Percentiles rank a stretch among this genome's conserved stretches.
Conservation (phyloP, 495 filamentous ascomycete genomes). For the Penicillium maclennaniae region DNA sequence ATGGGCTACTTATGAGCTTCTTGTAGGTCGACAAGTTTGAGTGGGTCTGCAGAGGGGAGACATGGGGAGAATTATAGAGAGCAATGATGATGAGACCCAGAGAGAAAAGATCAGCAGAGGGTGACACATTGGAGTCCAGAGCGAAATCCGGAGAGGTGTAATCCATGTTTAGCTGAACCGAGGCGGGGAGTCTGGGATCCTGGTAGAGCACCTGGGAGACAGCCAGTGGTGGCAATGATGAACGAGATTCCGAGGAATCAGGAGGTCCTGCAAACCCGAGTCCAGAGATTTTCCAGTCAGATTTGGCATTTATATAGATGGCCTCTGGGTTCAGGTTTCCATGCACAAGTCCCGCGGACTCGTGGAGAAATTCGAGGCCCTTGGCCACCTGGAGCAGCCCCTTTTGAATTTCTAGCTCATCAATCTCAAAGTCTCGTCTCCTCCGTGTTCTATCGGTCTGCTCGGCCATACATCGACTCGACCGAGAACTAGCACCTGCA, state of each 20-base stretch:
- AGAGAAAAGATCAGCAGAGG: constrained; percentile 85
- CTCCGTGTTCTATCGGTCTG: constrained; percentile 68
- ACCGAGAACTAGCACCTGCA: constrained; percentile 56
- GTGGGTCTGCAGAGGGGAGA: constrained; percentile 77
- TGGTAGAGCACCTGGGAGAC: constrained; percentile 80
- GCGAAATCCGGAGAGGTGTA: constrained; percentile 93
- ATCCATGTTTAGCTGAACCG: constrained; percentile 86
- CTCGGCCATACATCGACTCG: constrained; percentile 78
- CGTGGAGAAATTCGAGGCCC: constrained; percentile 92
- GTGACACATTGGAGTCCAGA: constrained; percentile 76
- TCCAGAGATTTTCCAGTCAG: constrained; percentile 97
- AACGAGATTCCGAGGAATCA: constrained; percentile 62
- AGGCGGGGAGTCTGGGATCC: constrained; percentile 76
- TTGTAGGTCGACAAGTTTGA: constrained; percentile 77
- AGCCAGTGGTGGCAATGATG: constrained; percentile 68
- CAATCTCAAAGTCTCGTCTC: constrained; percentile 85
- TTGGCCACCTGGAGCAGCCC: constrained; percentile 89
- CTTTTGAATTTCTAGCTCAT: constrained; percentile 97
- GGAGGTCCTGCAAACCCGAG: constrained; percentile 82
- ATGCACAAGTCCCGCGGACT: constrained; percentile 91
- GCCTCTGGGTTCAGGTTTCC: constrained; percentile 93
- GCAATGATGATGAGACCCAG: constrained; percentile 84
- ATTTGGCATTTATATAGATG: constrained; percentile 94
- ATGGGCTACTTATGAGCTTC: constrained; percentile 69
- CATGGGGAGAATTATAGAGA: constrained; percentile 89